These are phyloP conservation scores for Tuber calosporum DNA, from an alignment of 495 filamentous ascomycete genomes.

Conservation along the genomic window DNA sequence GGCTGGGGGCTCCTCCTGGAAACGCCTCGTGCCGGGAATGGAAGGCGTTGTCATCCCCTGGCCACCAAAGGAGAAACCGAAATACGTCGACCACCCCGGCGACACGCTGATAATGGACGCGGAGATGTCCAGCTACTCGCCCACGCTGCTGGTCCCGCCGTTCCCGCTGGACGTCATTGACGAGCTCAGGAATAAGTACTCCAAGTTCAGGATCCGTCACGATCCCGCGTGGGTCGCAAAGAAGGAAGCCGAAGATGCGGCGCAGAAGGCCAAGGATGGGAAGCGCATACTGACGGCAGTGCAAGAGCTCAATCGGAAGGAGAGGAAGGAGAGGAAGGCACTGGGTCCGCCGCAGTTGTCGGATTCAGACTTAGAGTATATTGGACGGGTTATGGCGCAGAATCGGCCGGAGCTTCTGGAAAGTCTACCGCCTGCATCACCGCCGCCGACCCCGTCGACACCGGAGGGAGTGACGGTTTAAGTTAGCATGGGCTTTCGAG, in stretches of 20 bases:
- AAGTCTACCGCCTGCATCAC: slow-evolving; percentile 16
- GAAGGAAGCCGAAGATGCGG: slow-evolving; percentile 56
- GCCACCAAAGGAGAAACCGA: slow-evolving; percentile 51
- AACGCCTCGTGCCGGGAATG: slow-evolving; percentile 54
- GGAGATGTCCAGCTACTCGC: slow-evolving; percentile 66
- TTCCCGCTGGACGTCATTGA: slow-evolving; percentile 73
- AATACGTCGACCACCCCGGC: slow-evolving; percentile 50
- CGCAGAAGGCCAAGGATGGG: slow-evolving; percentile 50
- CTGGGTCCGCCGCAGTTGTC: slow-evolving; percentile 49
- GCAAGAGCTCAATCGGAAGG: slow-evolving; percentile 44
- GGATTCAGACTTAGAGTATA: slow-evolving; percentile 56
- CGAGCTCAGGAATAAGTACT: slow-evolving; percentile 81
- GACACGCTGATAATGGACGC: slow-evolving; percentile 74
- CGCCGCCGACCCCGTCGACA: not conserved
- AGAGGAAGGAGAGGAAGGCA: slow-evolving; percentile 45
- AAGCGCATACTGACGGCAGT: slow-evolving; percentile 44
- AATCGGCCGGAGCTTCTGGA: slow-evolving; percentile 47
- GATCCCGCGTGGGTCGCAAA: slow-evolving; percentile 58
- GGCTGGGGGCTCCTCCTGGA: slow-evolving; percentile 44
- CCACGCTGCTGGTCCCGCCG: slow-evolving; percentile 65
- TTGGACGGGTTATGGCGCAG: slow-evolving; percentile 58
- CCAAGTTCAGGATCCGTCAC: slow-evolving; percentile 72
- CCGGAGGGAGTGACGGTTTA: slow-evolving; percentile 16
- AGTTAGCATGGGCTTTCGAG: slow-evolving; percentile 1
- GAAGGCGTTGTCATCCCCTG: slow-evolving; percentile 63